Evolutionary conservation across 495 filamentous ascomycete species (phyloP), one percentile per base, ranked within the genome.

Genomic region (Hypoxylon subgilvum): DNA sequence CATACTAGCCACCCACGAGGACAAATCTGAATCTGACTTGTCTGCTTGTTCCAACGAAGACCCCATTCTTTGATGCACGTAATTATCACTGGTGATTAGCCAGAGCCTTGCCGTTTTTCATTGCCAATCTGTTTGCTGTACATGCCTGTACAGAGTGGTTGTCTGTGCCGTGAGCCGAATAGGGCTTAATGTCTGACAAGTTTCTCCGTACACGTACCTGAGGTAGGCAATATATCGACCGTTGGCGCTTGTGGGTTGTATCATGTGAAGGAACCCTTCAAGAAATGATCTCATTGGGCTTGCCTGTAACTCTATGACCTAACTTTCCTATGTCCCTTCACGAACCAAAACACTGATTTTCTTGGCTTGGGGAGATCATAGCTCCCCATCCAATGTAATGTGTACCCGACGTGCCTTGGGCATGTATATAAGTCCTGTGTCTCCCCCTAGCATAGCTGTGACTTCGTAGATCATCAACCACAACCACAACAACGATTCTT

Each of bases 271-370:
- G 45, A 23, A 23, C 45, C 34, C 40, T 51, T 44, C 14, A 17
- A 52, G 12, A 6, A 8, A 64, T 64, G 61, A 64, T 47, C 61
- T 64, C 61, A 64, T 64, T 50, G 54, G 61, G 25, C 61, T 35
- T 23, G 38, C 39, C 27, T 50, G 53, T 31, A 32, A 46, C 49
- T 54, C 54, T 58, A 58, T 55, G 61, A 64, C 54, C 60, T 63
- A 63, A 57, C 52, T 31, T 12, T 36, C 21, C 41, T 40, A 54
- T 45, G 25, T 23, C 46, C n/a, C 22, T 50, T 49, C 48, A 22
- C 36, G 38, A 13, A 14, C 17, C 35, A 28, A 58, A 28, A 34
- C 48, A 31, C 41, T n/a, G 45, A 22, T 30, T 55, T 50, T 41
- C 51, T 54, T 59, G 61, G 53, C 42, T 18, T 9, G 28, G 32